Evolutionary conservation across 805 yeast species (phyloP), one percentile per base, ranked within the genome.

Genomic region (Schwanniomyces vanrijiae): DNA sequence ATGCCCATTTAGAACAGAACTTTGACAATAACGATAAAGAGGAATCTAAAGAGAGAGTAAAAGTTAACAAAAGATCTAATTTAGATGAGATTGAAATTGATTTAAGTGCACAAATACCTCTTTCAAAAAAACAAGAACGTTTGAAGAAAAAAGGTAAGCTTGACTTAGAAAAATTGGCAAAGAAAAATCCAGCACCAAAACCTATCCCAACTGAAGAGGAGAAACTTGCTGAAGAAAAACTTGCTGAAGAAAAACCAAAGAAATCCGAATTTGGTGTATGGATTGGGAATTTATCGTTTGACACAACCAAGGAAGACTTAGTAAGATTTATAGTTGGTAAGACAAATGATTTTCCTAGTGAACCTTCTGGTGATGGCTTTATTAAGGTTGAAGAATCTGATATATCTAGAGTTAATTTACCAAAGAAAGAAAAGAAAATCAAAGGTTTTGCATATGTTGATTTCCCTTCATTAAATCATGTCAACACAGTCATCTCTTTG

Each of bases 361-460:
- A 50, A 10, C 45, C 52, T 13, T 71, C 61, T 5, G 63, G 53
- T 20, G 46, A 60, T 1, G 60, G 58, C 2, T 46, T 57, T 13
- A 57, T 63, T 8, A 52, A 56, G 31, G 75, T 88, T 13, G 64
- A 66, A 14, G 85, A 81, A 44, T 68, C 66, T 1, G 89, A 86
- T 52, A 83, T 94, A 44, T 66, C 84, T 0, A 78, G 98, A 62
- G 71, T 90, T 40, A 88, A 92, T 56, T 65, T 92, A 60, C 98
- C 98, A n/a, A 81, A 75, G 50, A 80, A 80, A 51, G 83, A 78
- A 24, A 80, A 78, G 52, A 86, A 84, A 59, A 81, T 80, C 50
- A 83, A 84, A 61, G 95, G 99, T 1, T 94, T 91, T 65, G 96
- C 97, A 3, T 91, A 94, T 64, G 80, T 92, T 52, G 97, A 94